Evolutionary conservation across 2,329 filamentous ascomycete genomes (phyloP).

Genomic region (Xylariaceae sp.): DNA sequence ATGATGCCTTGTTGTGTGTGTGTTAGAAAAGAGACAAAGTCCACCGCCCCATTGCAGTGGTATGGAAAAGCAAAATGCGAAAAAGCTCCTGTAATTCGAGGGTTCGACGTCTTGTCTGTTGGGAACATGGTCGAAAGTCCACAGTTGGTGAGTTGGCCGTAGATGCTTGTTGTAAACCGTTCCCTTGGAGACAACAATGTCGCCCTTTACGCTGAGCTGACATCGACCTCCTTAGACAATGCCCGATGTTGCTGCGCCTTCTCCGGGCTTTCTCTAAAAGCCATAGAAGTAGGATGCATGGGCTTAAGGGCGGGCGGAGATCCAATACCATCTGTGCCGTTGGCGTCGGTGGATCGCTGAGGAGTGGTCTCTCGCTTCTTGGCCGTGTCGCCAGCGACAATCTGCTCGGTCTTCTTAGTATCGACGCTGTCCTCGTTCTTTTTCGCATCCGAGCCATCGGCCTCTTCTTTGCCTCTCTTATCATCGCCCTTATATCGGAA

Average conservation of each 20-base stretch:
- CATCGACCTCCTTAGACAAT: conserved; percentile 29
- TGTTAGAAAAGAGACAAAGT: not conserved
- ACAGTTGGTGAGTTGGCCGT: not conserved
- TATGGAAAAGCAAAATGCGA: not conserved
- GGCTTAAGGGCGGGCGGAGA: conserved; percentile 26
- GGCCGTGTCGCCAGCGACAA: conserved; percentile 28
- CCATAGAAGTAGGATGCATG: conserved; percentile 43
- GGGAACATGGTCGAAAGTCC: not conserved
- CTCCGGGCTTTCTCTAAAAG: conserved; percentile 58
- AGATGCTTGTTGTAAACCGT: too few species aligned
- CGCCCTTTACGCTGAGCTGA: conserved; percentile 18
- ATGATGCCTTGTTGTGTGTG: not conserved
- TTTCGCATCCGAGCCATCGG: conserved; percentile 15
- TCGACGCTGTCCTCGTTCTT: conserved; percentile 11
- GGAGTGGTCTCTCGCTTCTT: conserved; percentile 27
- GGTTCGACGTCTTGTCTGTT: not conserved
- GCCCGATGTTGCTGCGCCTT: conserved; percentile 37
- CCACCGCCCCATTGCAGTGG: not conserved
- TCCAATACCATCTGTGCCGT: not conserved
- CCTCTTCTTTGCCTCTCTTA: conserved; percentile 17
- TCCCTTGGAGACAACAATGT: too few species aligned
- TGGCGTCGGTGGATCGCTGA: not conserved
- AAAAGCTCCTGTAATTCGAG: not conserved
- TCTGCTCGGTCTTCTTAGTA: conserved; percentile 29
- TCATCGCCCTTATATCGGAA: conserved; percentile 28